Evolutionary conservation across 495 filamentous ascomycete species (phyloP), one percentile per base, ranked within the genome.

Genomic region (Pyronema domesticum): DNA sequence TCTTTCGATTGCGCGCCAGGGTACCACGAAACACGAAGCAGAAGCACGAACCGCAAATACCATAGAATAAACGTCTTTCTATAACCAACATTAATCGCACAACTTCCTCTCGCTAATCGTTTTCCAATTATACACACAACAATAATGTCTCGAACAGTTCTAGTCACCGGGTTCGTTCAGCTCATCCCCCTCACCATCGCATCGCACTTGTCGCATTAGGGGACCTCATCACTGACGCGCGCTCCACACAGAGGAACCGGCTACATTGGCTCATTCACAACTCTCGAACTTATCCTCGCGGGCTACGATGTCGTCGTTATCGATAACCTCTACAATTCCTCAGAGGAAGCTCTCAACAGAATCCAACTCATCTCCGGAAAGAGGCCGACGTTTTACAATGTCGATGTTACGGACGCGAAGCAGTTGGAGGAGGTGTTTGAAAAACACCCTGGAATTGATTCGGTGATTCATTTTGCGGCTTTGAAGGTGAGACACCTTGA

Each of bases 181-280:
- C 52, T 7, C 18, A 37, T 49, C 17, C 44, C 35, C 40, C 55
- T 55, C 54, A 51, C 60, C 60, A 13, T 52, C 34, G 35, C 14
- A 37, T 10, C 36, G 18, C 45, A 13, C 54, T 23, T 45, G 10
- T 13, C n/a, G n/a, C n/a, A n/a, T 19, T 15, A 11, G 10, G 7
- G 10, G 7, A 19, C 8, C 15, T 18, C 6, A 33, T 67, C 35
- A 23, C 50, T 53, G 23, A 53, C 50, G 36, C 37, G 6, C 15
- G 34, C 9, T 7, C 13, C 33, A n/a, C 23, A 35, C 68, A 98
- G 91, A 73, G 91, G 91, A 60, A 91, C 86, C 55, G 91, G 91
- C 72, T 98, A 98, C 75, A 98, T 98, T 69, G 91, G 91, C 61
- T 98, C 91, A 40, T 96, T 96, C 77, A 98, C 91, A 51, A 73